phyloP scores from a whole-genome alignment of 805 yeast species.

The Yueomyces sp. region DNA sequence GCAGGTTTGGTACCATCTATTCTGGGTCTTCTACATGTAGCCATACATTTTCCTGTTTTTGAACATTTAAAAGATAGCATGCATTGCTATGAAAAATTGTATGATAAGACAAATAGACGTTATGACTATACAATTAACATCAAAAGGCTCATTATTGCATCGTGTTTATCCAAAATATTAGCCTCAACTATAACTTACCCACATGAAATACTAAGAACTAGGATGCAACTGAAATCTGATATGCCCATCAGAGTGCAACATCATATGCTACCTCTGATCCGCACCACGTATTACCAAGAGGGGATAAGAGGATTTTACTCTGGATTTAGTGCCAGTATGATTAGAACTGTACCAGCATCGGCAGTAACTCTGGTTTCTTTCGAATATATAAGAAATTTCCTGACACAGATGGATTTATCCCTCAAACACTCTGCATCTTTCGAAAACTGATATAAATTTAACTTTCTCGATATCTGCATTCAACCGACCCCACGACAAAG shows the following conservation, averaged over 20 bases:
- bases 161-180: constrained; percentile 71
- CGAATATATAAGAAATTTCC: constrained; percentile 58
- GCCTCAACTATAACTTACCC: constrained; percentile 89
- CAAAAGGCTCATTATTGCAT: constrained; percentile 44
- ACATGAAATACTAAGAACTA: constrained; percentile 85
- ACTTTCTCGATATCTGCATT: too few relatives aligned
- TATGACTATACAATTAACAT: constrained; percentile 20
- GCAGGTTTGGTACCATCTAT: constrained; percentile 84
- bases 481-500: too few relatives aligned
- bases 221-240: constrained; percentile 54
- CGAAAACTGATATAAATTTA: too few relatives aligned
- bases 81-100: constrained; percentile 11
- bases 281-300: constrained; percentile 34
- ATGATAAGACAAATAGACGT: constrained; percentile 4
- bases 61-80: constrained; percentile 60
- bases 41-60: constrained; percentile 90
- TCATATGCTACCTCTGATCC: constrained; percentile 16
- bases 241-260: constrained; percentile 14
- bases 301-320: constrained; percentile 78
- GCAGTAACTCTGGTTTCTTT: constrained; percentile 92
- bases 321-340: constrained; percentile 74
- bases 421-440: not conserved
- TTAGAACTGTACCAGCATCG: constrained; percentile 86
- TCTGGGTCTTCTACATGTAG: constrained; percentile 85
- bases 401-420: constrained; percentile 15